Conservation (phyloP, 108 stramenopile species). For the Cyclotella baltica region DNA sequence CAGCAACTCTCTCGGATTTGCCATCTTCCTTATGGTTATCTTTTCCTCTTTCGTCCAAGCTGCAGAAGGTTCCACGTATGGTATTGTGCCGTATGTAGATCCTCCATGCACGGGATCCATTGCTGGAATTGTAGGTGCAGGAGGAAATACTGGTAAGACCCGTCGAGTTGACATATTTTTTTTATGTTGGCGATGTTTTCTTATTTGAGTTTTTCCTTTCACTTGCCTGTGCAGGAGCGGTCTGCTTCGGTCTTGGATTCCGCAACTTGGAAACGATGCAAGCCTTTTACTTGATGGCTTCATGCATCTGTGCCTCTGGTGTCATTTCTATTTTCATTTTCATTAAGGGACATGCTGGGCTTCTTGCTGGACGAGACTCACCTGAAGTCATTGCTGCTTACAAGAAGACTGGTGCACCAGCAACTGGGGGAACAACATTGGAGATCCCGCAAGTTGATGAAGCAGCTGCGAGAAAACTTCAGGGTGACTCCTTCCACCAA, state of each 20-base stretch:
- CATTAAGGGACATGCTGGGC: constrained; percentile 64
- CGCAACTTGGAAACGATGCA: constrained; percentile 46
- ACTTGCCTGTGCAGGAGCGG: too few species aligned
- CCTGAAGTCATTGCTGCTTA: constrained; percentile 37
- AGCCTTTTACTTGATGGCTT: constrained; percentile 66
- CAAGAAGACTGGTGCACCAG: constrained; percentile 26
- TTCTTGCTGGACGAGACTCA: constrained; percentile 48
- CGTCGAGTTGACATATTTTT: too few species aligned
- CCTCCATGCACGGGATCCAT: constrained; percentile 74
- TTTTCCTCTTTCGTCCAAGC: constrained; percentile 84
- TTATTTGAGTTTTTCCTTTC: too few species aligned
- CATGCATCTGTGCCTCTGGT: constrained; percentile 52
- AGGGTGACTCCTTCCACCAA: neutral
- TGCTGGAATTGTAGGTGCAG: constrained; percentile 83
- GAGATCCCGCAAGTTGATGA: constrained; percentile 46
- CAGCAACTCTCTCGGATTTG: constrained; percentile 49
- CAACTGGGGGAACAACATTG: constrained; percentile 19
- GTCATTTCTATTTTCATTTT: constrained; percentile 53
- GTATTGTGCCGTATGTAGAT: constrained; percentile 84
- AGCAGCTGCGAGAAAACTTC: neutral
- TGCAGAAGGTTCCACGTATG: constrained; percentile 78
- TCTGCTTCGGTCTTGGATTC: constrained; percentile 69
- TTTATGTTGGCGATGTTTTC: too few species aligned
- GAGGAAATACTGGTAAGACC: constrained; percentile 80
- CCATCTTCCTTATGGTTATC: constrained; percentile 73